phyloP scores from a whole-genome alignment of 2,329 filamentous ascomycete genomes.

The Capronia coronata region DNA sequence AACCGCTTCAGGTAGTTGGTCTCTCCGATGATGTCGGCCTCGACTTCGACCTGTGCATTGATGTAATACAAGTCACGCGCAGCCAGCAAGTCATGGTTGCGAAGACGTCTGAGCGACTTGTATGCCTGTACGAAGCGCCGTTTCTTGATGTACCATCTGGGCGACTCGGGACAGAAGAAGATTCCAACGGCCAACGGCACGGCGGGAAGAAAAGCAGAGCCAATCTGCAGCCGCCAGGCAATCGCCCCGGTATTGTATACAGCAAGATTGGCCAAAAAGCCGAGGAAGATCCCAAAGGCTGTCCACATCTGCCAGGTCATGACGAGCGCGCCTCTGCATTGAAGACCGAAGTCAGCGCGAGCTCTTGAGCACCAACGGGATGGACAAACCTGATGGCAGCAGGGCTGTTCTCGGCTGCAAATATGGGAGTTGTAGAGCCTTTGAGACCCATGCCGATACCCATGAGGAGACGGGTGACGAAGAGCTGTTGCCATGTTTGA shows the following conservation, averaged over 20 bases:
- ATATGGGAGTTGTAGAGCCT: slow-evolving; percentile 47
- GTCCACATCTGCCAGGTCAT: slow-evolving; percentile 54
- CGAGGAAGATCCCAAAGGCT: slow-evolving; percentile 39
- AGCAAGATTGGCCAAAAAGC: slow-evolving; percentile 39
- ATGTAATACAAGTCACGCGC: slow-evolving; percentile 56
- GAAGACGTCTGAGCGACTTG: slow-evolving; percentile 50
- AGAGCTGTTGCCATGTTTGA: slow-evolving; percentile 54
- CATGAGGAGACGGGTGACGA: slow-evolving; percentile 49
- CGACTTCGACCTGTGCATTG: slow-evolving; percentile 37
- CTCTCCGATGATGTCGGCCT: slow-evolving; percentile 11
- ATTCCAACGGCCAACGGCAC: slow-evolving; percentile 42
- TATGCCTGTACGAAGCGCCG: slow-evolving; percentile 56
- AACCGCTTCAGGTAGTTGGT: slow-evolving; percentile 47
- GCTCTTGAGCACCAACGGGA: too few species aligned
- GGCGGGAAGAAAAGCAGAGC: slow-evolving; percentile 44
- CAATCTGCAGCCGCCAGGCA: slow-evolving; percentile 44
- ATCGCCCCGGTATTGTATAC: slow-evolving; percentile 37
- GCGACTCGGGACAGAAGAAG: slow-evolving; percentile 45
- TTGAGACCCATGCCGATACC: slow-evolving; percentile 38
- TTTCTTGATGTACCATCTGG: slow-evolving; percentile 64
- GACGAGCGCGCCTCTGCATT: slow-evolving; percentile 49
- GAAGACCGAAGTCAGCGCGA: too few species aligned
- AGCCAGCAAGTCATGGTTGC: slow-evolving; percentile 52
- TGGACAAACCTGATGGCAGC: too few species aligned
- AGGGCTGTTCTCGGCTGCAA: slow-evolving; percentile 49